Conservation (phyloP, 169 alveolate species). For the Cyclospora cayetanensis region DNA sequence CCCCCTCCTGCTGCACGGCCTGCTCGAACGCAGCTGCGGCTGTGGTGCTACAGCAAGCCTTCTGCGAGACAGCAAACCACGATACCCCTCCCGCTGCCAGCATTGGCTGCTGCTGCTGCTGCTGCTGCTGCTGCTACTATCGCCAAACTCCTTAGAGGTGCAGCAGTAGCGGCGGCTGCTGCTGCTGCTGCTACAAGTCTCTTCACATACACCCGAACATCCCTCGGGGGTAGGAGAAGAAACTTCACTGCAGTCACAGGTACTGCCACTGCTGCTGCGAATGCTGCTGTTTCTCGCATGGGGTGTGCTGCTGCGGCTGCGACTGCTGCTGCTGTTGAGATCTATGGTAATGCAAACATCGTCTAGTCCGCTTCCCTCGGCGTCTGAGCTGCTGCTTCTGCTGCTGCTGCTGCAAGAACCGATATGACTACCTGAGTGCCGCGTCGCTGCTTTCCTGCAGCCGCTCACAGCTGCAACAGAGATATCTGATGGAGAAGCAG, state of each 20-base stretch:
- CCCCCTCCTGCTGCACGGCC: slow-evolving; percentile 9
- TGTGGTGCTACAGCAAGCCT: neutral
- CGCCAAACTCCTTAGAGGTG: no score
- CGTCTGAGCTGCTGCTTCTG: neutral
- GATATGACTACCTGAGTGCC: neutral
- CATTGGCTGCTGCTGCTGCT: neutral
- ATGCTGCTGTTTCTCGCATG: neutral
- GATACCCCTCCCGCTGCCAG: slow-evolving; percentile 5
- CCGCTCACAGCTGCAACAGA: neutral
- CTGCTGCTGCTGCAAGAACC: neutral
- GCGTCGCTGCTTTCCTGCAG: neutral
- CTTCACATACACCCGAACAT: neutral
- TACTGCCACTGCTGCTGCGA: neutral
- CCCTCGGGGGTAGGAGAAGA: neutral
- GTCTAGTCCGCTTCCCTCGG: neutral
- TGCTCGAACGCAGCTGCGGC: neutral
- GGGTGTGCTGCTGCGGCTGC: neutral
- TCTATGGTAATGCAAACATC: neutral
- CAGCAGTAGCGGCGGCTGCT: neutral
- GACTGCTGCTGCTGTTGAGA: neutral
- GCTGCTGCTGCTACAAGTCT: slow-evolving; percentile 30
- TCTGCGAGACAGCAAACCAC: neutral
- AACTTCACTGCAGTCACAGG: neutral
- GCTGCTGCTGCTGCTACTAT: neutral
- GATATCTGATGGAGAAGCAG: neutral